Percentiles rank a stretch among this genome's conserved stretches.
Conservation (phyloP, 805 yeast species). For the Candida schatavii region DNA sequence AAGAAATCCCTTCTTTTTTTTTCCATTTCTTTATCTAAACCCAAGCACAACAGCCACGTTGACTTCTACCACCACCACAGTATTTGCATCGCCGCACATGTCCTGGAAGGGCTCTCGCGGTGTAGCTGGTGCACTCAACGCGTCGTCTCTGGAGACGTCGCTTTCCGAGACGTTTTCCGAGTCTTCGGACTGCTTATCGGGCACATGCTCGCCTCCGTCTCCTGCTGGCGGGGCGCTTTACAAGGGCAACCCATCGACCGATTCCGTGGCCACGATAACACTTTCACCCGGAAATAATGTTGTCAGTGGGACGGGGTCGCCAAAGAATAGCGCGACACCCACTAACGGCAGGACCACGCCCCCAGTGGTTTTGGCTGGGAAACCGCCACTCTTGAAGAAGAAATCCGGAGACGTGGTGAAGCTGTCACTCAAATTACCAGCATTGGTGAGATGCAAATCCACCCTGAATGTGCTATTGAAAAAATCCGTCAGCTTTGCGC, state of each 20-base stretch:
- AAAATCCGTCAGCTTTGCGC: constrained; percentile 65
- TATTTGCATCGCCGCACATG: constrained; percentile 1
- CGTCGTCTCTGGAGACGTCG: constrained; percentile 4
- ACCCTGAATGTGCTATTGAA: constrained; percentile 17
- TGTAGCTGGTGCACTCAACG: not conserved
- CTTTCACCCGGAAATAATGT: no score
- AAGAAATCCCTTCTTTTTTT: not conserved
- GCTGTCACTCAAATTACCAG: constrained; percentile 60
- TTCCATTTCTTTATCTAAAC: not conserved
- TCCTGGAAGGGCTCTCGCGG: constrained; percentile 3
- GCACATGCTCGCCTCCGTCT: constrained; percentile 6
- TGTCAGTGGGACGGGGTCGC: no score
- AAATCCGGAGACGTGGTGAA: constrained; percentile 84
- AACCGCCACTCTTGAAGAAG: constrained; percentile 55
- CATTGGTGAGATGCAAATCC: constrained; percentile 21
- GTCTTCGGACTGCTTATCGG: constrained; percentile 4
- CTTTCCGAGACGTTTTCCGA: constrained; percentile 3
- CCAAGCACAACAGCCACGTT: not conserved
- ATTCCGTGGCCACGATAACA: constrained; percentile 4
- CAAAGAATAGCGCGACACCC: no score
- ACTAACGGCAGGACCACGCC: no score
- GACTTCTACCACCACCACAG: constrained; percentile 2
- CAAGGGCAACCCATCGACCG: constrained; percentile 1
- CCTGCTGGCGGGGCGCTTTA: not conserved
- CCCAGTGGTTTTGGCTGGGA: no score